Evolutionary conservation across 2,329 filamentous ascomycete genomes (phyloP), one percentile per base, ranked within the genome.

Genomic region (Penicillium hesseltinei): DNA sequence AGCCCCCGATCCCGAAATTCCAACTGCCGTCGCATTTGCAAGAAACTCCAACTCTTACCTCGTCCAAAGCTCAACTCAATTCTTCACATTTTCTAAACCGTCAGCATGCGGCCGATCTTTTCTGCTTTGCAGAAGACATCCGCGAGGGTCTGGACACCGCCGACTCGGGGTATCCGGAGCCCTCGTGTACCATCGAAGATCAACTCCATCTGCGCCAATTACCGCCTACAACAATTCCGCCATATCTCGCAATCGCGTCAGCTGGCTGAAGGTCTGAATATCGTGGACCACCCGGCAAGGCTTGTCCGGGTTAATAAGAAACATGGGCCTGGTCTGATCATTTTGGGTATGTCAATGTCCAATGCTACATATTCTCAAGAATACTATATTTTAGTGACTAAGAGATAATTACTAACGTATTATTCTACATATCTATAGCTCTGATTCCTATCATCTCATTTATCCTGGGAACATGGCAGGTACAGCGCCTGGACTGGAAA

Each of bases 391-490:
- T 21, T 21, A 4, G 1, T 39, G 19, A 9, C n/a, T 39, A 8
- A 10, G 45, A 38, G 21, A 53, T 25, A 50, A 45, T 29, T 9
- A 27, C 56, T 67, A 46, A 65, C 44, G 19, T n/a, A 23, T 42
- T 11, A 10, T 40, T 38, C n/a, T 46, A 21, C 15, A 19, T 17
- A n/a, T n/a, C 4, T 52, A 36, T 49, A 77, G 90, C 91, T 40
- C 77, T 96, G 51, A 97, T 99, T 68, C 94, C 94, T 48, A 77
- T 96, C 59, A 97, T 92, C 1, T 91, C 94, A 11, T 96, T 99
- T 75, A 80, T 82, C 54, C 86, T 99, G 17, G 94, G 94, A 31
- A 91, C 91, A 62, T 99, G 94, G 94, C 94, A 99, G 74, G 90
- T 99, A 53, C 86, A 96, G 73, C 89, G 94, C 11, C 84, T 99